phyloP scores from a whole-genome alignment of 2,329 filamentous ascomycete species.

The Fusarium sp. region DNA sequence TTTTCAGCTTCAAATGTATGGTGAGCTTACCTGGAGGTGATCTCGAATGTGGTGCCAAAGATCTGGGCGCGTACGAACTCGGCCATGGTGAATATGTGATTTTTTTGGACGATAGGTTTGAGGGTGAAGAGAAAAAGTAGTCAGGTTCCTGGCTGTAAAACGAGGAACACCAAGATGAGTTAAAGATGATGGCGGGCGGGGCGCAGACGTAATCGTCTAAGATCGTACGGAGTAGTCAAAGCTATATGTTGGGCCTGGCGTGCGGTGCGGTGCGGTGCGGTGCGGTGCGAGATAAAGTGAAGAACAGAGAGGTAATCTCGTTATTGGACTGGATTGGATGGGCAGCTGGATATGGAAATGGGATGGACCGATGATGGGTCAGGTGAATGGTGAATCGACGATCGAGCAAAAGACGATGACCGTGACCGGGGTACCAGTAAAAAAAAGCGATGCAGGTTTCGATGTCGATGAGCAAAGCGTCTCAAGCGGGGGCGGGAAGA shows the following conservation, averaged over 20 bases:
- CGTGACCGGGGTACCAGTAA: conserved; percentile 27
- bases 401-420: conserved; percentile 35
- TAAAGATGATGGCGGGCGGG: conserved; percentile 28
- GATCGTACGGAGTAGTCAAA: conserved; percentile 11
- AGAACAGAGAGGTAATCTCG: conserved; percentile 26
- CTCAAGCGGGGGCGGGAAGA: conserved; percentile 23
- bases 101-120: conserved; percentile 15
- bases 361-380: conserved; percentile 41
- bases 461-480: conserved; percentile 26
- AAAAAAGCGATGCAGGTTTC: conserved; percentile 34
- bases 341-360: conserved; percentile 31
- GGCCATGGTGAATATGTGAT: conserved; percentile 75
- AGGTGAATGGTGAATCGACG: conserved; percentile 40
- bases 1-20: neutral
- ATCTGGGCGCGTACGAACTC: conserved; percentile 99
- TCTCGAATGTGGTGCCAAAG: conserved; percentile 99
- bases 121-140: conserved; percentile 12
- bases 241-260: conserved; percentile 21
- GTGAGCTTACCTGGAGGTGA: conserved; percentile 85
- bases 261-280: conserved; percentile 1
- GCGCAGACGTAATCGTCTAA: conserved; percentile 31
- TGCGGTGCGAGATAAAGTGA: conserved; percentile 28
- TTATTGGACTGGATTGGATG: conserved; percentile 32
- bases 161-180: conserved; percentile 24
- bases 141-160: conserved; percentile 26